phyloP scores from a whole-genome alignment of 345 rosid species.

The Eucalyptus guilfoylei region DNA sequence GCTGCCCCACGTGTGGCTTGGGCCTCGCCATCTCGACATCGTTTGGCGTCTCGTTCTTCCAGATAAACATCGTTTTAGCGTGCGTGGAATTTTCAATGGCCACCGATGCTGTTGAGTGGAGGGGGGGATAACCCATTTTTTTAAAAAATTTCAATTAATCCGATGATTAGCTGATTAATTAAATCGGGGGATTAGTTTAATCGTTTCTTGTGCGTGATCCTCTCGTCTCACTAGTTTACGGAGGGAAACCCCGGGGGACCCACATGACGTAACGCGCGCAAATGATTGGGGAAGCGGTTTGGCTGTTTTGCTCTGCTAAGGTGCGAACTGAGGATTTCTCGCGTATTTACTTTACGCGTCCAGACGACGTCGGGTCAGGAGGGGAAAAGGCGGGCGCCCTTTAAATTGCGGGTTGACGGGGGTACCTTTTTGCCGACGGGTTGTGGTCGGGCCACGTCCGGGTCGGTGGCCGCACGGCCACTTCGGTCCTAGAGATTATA shows the following conservation, averaged over 20 bases:
- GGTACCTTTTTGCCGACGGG: not conserved
- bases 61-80: not conserved
- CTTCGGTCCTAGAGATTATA: not conserved
- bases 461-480: not conserved
- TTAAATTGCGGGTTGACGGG: not conserved
- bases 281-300: not conserved
- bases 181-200: not conserved
- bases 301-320: not conserved
- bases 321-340: not conserved
- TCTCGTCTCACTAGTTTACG: not conserved
- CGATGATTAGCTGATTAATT: not conserved
- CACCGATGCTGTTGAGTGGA: not conserved
- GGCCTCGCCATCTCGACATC: not conserved
- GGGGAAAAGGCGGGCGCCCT: not conserved
- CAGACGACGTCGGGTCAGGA: not conserved
- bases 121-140: not conserved
- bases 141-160: not conserved
- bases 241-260: not conserved
- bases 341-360: not conserved
- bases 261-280: not conserved
- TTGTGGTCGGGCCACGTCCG: not conserved
- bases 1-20: not conserved
- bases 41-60: not conserved
- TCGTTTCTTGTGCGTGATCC: not conserved
- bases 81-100: not conserved